These are phyloP conservation scores for Coccomyxa sp. DNA, from an alignment of 139 green algal genomes.

Conservation along the genomic window DNA sequence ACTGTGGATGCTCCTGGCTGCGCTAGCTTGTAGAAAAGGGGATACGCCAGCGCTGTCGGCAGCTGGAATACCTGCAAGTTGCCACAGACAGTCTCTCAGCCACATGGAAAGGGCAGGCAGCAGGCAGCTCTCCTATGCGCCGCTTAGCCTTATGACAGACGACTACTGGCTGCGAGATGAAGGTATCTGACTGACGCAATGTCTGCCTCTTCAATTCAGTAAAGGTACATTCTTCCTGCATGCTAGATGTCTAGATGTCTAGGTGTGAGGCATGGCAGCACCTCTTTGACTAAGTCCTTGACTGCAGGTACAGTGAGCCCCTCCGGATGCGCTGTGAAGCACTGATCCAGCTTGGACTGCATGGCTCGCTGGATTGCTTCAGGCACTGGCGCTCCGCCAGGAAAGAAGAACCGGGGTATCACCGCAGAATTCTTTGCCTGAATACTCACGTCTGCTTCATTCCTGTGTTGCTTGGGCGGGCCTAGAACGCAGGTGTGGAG, in stretches of 20 bases:
- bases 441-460: too few relatives aligned
- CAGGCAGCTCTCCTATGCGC: too few relatives aligned
- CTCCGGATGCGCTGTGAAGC: slow-evolving; percentile 37
- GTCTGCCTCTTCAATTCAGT: not conserved
- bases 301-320: slow-evolving; percentile 41
- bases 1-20: slow-evolving; percentile 19
- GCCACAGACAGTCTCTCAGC: too few relatives aligned
- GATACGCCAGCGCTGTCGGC: slow-evolving; percentile 73
- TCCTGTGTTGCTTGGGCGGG: too few relatives aligned
- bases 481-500: not conserved
- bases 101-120: too few relatives aligned
- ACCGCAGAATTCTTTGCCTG: slow-evolving; percentile 12
- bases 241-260: not conserved
- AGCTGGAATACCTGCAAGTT: slow-evolving; percentile 84
- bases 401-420: slow-evolving; percentile 89
- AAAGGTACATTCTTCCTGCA: not conserved
- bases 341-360: slow-evolving; percentile 34
- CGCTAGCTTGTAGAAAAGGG: slow-evolving; percentile 69
- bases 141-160: not conserved
- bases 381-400: slow-evolving; percentile 20
- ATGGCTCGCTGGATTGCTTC: slow-evolving; percentile 13
- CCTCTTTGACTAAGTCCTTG: slow-evolving; percentile 61
- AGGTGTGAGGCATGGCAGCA: not conserved
- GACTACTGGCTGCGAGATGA: not conserved
- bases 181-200: not conserved